A percentile compares a stretch with the other conserved stretches of the same genome.
phyloP scores from a whole-genome alignment of 2,329 filamentous ascomycete species.

The Calonectria naviculata region DNA sequence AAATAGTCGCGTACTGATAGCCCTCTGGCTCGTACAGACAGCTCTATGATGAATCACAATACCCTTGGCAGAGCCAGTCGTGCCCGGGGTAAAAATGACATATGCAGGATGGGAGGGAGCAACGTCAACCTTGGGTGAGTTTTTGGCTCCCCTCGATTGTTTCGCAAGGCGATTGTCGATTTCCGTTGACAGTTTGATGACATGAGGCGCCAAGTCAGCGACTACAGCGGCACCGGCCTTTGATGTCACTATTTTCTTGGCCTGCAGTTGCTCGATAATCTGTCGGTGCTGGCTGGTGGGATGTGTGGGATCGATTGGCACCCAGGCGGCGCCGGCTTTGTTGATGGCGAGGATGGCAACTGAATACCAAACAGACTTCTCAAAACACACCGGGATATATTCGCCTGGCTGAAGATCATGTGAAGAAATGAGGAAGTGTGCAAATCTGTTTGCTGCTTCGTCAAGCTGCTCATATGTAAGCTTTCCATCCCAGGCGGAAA shows the following conservation, averaged over 20 bases:
- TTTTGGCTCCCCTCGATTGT: not conserved
- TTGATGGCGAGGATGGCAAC: constrained; percentile 5
- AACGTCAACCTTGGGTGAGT: not conserved
- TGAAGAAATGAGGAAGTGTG: constrained; percentile 6
- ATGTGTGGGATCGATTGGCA: constrained; percentile 6
- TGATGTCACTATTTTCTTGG: not conserved
- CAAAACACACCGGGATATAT: constrained; percentile 19
- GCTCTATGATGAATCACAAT: constrained; percentile 31
- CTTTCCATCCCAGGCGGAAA: constrained; percentile 40
- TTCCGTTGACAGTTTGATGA: not conserved
- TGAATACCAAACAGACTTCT: constrained; percentile 12
- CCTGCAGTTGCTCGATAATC: not conserved
- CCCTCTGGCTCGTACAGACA: constrained; percentile 22
- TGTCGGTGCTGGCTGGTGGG: not conserved
- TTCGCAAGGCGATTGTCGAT: not conserved
- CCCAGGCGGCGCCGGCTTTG: constrained; percentile 12
- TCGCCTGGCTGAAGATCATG: not conserved
- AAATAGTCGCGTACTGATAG: constrained; percentile 2
- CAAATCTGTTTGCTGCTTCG: constrained; percentile 2
- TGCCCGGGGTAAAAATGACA: constrained; percentile 39
- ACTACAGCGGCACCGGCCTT: not conserved
- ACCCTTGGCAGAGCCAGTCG: constrained; percentile 39
- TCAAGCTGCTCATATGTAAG: constrained; percentile 34
- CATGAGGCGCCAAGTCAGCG: not conserved
- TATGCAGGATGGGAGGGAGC: constrained; percentile 22